Evolutionary conservation across 1,284 basidiomycete genomes (phyloP), one percentile per base, ranked within the genome.

Genomic region (Hortiboletus rubellus): DNA sequence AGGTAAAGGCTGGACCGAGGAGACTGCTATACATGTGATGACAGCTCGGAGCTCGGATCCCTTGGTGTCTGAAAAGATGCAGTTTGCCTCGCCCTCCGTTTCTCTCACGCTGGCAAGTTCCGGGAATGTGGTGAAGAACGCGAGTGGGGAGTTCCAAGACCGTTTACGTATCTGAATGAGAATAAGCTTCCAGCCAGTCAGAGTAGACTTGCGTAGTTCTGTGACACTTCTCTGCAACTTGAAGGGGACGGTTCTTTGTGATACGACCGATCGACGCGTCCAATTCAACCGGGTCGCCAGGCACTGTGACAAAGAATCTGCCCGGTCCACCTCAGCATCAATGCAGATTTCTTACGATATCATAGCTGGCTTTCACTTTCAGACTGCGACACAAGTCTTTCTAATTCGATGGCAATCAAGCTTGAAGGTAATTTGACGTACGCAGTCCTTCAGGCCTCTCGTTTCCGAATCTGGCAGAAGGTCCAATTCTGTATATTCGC

Each of bases 1-100:
- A 30, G 64, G 69, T n/a, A 72, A 66, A 33, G 62, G 54, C 9
- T 71, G 67, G 69, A 60, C 54, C 0, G 46, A 54, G 36, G 52
- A 66, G 7, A 55, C 50, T 10, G 62, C 45, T 7, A 50, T 59
- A 1, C 45, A 22, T 6, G 46, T 55, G 5, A 46, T 60, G 51
- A 36, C 55, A 15, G 27, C 11, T 4, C 49, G 15, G 36, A 14
- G 22, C 17, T 34, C 47, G 11, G 46, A 30, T 6, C 7, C 11
- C 14, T 30, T 41, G 6, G 56, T 59, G 15, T 14, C 37, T 1
- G 34, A 12, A 12, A 54, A 38, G 24, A 60, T 40, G 46, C 46
- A 18, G 5, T 55, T 63, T 22, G 44, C 44, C 17, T 24, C 46
- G 3, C 43, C 46, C 30, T 47, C 41, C 6, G 17, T 33, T 27